A percentile compares a stretch with the other conserved stretches of the same genome.
phyloP scores from a whole-genome alignment of 2,329 filamentous ascomycete genomes.

The Lasiodiplodia hormozganensis region DNA sequence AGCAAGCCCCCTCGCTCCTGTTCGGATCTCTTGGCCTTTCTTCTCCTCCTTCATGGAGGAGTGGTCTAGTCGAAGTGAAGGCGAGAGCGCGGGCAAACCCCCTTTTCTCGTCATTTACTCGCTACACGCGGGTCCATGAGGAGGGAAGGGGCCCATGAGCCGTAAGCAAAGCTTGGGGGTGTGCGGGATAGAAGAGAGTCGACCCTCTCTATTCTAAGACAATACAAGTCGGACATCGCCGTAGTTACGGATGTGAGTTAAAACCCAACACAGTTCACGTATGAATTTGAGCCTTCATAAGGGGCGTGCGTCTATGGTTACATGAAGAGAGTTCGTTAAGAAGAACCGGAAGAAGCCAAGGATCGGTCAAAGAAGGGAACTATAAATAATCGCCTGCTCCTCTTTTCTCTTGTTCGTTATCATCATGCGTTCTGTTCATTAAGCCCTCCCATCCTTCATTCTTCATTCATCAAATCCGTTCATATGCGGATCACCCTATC shows the following conservation, averaged over 20 bases:
- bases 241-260: neutral
- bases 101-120: constrained; percentile 46
- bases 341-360: neutral
- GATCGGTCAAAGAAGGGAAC: neutral
- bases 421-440: neutral
- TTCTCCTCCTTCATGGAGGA: neutral
- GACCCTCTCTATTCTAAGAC: too few species aligned
- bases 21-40: neutral
- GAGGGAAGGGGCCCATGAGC: constrained; percentile 34
- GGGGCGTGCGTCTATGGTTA: neutral
- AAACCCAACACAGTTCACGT: neutral
- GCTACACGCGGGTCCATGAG: constrained; percentile 42
- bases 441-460: neutral
- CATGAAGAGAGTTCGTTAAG: neutral
- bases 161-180: neutral
- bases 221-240: too few species aligned
- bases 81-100: constrained; percentile 30
- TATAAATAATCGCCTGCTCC: neutral
- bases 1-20: neutral
- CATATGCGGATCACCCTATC: too few species aligned
- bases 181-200: neutral
- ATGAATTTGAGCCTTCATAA: neutral
- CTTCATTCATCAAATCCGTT: neutral
- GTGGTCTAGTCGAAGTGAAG: neutral
- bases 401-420: neutral